phyloP scores from a whole-genome alignment of 2,329 filamentous ascomycete species.

The Emergomyces orientalis region DNA sequence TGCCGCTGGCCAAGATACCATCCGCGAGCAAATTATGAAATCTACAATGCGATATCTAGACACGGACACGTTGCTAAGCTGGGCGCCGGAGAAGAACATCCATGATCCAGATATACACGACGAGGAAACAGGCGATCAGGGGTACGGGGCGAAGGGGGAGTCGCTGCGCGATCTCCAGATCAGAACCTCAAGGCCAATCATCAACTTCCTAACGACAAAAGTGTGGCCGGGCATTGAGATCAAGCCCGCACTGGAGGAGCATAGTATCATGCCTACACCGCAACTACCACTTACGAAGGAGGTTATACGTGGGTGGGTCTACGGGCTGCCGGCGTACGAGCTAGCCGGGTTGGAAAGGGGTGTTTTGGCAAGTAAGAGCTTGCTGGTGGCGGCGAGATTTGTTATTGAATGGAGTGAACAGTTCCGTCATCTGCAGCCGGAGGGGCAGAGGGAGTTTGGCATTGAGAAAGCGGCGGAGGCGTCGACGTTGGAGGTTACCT shows the following conservation, averaged over 20 bases:
- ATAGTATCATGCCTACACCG: slow-evolving; percentile 63
- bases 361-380: slow-evolving; percentile 74
- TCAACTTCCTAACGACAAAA: slow-evolving; percentile 58
- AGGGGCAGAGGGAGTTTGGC: slow-evolving; percentile 49
- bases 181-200: slow-evolving; percentile 58
- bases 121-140: not conserved
- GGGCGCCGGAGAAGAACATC: slow-evolving; percentile 54
- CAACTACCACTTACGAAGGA: slow-evolving; percentile 68
- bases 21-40: slow-evolving; percentile 55
- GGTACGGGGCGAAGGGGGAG: slow-evolving; percentile 33
- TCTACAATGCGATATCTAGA: slow-evolving; percentile 76
- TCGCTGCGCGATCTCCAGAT: slow-evolving; percentile 65
- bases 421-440: slow-evolving; percentile 45
- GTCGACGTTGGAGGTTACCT: slow-evolving; percentile 73
- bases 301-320: slow-evolving; percentile 69
- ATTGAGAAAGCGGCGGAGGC: slow-evolving; percentile 73
- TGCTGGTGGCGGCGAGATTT: slow-evolving; percentile 67
- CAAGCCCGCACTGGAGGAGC: slow-evolving; percentile 65
- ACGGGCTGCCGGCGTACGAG: slow-evolving; percentile 64
- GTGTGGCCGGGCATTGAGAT: slow-evolving; percentile 82
- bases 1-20: slow-evolving; percentile 37
- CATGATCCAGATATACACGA: slow-evolving; percentile 31
- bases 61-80: slow-evolving; percentile 88
- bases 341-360: slow-evolving; percentile 79
- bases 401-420: slow-evolving; percentile 82